Conservation (phyloP, 2,329 filamentous ascomycete genomes). For the Elsinoe batatas region DNA sequence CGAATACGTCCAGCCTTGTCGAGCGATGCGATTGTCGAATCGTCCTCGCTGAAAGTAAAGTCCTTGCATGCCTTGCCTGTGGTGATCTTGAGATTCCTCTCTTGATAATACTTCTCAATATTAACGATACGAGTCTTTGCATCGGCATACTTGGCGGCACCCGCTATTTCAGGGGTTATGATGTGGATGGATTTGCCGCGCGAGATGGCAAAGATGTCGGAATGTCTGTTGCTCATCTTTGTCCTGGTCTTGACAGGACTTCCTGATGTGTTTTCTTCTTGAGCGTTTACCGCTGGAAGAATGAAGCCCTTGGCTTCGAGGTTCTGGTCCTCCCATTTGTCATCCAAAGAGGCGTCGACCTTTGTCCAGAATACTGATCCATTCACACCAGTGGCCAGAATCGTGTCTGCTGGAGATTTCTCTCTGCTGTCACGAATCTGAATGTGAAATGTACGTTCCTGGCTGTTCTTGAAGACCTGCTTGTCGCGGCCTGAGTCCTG, state of each 20-base stretch:
- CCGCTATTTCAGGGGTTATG: constrained; percentile 53
- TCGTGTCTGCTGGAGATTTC: constrained; percentile 51
- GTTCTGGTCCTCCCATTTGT: constrained; percentile 67
- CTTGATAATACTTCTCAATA: constrained; percentile 75
- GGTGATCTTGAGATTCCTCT: constrained; percentile 85
- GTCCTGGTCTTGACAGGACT: constrained; percentile 93
- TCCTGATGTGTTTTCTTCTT: constrained; percentile 83
- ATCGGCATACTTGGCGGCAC: constrained; percentile 41
- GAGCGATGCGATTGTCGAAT: constrained; percentile 84
- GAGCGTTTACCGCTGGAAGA: constrained; percentile 73
- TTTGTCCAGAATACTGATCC: constrained; percentile 95
- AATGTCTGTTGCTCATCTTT: constrained; percentile 77
- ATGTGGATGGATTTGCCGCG: constrained; percentile 94
- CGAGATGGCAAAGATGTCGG: constrained; percentile 89
- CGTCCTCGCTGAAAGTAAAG: constrained; percentile 95
- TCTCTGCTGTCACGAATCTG: constrained; percentile 52
- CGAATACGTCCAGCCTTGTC: constrained; percentile 95
- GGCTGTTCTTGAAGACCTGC: constrained; percentile 81
- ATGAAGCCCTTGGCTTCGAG: constrained; percentile 80
- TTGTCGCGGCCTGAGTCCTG: constrained; percentile 89
- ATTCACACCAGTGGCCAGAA: constrained; percentile 87
- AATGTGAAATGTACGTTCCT: constrained; percentile 92
- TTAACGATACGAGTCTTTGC: constrained; percentile 55
- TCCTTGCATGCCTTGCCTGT: constrained; percentile 98
- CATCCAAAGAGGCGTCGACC: constrained; percentile 59